These are phyloP conservation scores for Calonectria fujianensis DNA, from an alignment of 2,329 filamentous ascomycete genomes.

Conservation along the genomic window DNA sequence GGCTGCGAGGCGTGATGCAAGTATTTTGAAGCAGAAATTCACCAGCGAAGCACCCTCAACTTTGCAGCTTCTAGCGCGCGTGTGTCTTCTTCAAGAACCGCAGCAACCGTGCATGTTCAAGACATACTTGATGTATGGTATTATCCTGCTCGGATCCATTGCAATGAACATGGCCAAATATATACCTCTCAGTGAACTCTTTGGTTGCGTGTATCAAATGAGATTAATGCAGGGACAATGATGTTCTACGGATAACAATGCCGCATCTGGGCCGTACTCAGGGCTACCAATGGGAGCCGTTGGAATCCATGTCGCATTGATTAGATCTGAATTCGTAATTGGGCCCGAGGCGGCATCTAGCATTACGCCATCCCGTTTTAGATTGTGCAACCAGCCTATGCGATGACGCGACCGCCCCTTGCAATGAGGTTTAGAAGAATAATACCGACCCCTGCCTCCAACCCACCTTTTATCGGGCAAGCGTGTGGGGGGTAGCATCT, in stretches of 20 bases:
- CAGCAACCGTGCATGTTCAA: too few species aligned
- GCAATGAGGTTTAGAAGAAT: conserved; percentile 15
- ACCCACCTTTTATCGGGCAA: conserved; percentile 2
- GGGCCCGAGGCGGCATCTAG: too few species aligned
- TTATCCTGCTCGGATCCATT: too few species aligned
- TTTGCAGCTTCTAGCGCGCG: too few species aligned
- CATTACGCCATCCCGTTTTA: conserved; percentile 8
- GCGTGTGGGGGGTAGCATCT: neutral
- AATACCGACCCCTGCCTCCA: conserved; percentile 1
- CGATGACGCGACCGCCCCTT: conserved; percentile 23
- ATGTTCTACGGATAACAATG: neutral
- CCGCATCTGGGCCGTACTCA: neutral
- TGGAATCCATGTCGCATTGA: neutral
- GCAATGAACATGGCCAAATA: neutral
- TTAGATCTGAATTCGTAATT: neutral
- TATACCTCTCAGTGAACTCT: neutral
- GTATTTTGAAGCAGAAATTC: neutral
- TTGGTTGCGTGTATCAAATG: too few species aligned
- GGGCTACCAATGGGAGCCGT: neutral
- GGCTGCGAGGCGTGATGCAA: neutral
- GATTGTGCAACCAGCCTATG: conserved; percentile 11
- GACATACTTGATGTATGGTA: too few species aligned
- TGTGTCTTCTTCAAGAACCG: too few species aligned
- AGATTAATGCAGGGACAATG: neutral
- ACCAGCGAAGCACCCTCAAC: neutral